Conservation (phyloP, 768 basidiomycete genomes). For the Kwoniella heveanensis region DNA sequence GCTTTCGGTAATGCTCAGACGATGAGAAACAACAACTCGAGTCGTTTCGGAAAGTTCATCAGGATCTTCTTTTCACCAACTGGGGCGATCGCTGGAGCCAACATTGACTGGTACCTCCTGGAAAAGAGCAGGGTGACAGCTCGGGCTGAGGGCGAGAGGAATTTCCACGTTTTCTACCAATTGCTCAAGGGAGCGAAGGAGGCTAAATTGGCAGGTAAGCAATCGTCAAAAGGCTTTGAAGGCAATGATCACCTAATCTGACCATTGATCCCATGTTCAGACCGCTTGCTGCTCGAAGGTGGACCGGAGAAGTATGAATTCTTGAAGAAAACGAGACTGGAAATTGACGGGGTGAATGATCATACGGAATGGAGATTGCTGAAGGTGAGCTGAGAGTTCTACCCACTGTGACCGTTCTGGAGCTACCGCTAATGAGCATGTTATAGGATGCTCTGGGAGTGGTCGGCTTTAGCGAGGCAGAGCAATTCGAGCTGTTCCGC, state of each 20-base stretch:
- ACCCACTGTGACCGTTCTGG: neutral
- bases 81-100: slow-evolving; percentile 94
- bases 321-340: slow-evolving; percentile 80
- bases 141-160: slow-evolving; percentile 82
- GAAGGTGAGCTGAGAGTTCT: slow-evolving; percentile 60
- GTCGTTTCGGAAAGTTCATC: slow-evolving; percentile 93
- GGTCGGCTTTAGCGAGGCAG: slow-evolving; percentile 79
- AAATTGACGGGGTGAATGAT: slow-evolving; percentile 96
- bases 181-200: slow-evolving; percentile 72
- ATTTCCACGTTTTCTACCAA: slow-evolving; percentile 98
- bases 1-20: slow-evolving; percentile 99
- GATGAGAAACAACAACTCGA: slow-evolving; percentile 96
- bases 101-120: slow-evolving; percentile 97
- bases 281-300: slow-evolving; percentile 70
- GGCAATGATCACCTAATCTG: neutral
- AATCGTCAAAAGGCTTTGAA: neutral
- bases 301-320: slow-evolving; percentile 82
- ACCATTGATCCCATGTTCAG: slow-evolving; percentile 7
- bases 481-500: slow-evolving; percentile 92
- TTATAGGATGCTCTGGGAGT: slow-evolving; percentile 75
- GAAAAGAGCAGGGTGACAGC: slow-evolving; percentile 96
- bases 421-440: neutral
- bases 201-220: slow-evolving; percentile 66
- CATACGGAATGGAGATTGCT: slow-evolving; percentile 80
- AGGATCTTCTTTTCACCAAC: slow-evolving; percentile 89